Conservation (phyloP, 1,139 yeast species). For the Nadsonia commutata region DNA sequence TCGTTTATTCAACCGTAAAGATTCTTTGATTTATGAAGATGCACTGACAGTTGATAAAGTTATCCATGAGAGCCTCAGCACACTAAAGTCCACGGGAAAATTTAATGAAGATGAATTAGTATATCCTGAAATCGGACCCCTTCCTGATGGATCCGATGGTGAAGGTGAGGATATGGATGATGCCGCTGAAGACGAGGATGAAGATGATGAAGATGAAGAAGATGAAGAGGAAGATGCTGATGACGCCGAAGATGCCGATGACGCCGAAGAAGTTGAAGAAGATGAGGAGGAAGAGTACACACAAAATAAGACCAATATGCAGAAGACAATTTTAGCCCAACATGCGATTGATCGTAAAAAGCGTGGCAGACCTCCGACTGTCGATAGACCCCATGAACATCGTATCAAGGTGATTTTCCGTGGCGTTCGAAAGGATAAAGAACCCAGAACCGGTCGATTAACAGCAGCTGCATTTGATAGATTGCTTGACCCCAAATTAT, state of each 20-base stretch:
- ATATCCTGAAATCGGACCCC: slow-evolving; percentile 61
- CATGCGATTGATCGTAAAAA: slow-evolving; percentile 36
- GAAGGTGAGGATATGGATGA: slow-evolving; percentile 11
- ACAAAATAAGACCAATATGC: slow-evolving; percentile 7
- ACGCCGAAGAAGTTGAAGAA: slow-evolving; percentile 15
- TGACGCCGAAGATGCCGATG: slow-evolving; percentile 18
- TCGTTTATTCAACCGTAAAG: slow-evolving; percentile 60
- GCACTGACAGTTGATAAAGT: slow-evolving; percentile 58
- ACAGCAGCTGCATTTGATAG: slow-evolving; percentile 59
- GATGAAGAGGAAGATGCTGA: slow-evolving; percentile 21
- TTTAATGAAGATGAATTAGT: slow-evolving; percentile 27
- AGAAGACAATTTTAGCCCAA: slow-evolving; percentile 24
- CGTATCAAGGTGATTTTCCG: slow-evolving; percentile 78
- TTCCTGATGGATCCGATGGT: slow-evolving; percentile 30
- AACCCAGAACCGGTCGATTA: slow-evolving; percentile 31
- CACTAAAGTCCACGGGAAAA: slow-evolving; percentile 29
- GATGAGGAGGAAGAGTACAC: slow-evolving; percentile 13
- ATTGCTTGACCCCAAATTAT: slow-evolving; percentile 56
- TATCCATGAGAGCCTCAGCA: slow-evolving; percentile 41
- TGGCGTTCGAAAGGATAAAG: slow-evolving; percentile 59
- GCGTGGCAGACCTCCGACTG: slow-evolving; percentile 91
- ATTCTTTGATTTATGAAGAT: slow-evolving; percentile 50
- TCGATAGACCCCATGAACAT: slow-evolving; percentile 87
- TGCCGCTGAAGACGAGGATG: slow-evolving; percentile 11
- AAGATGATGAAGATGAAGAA: slow-evolving; percentile 17